Base-by-base conservation (phyloP, 2,329 filamentous ascomycete species). In the Graphilbum ipis-grandicollis region DNA sequence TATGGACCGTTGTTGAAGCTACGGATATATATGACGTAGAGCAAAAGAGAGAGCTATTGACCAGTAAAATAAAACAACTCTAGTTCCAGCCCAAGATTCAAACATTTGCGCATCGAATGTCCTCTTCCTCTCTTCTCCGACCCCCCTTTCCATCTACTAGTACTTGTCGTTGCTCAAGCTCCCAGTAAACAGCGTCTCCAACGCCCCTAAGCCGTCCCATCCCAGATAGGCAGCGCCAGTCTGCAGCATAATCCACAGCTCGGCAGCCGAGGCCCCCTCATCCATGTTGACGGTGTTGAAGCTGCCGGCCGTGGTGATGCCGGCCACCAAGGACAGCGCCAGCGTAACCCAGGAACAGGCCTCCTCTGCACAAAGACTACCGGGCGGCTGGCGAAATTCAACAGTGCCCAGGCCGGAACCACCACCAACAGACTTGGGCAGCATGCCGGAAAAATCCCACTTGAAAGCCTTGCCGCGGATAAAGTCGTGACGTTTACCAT, bases 391-490 rank as follows among this genome's bases (percentile, higher is more conserved):
- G 3, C 56, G 51, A 34, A 53, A 59, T 44, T 59, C 56, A 18
- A 59, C 44, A 8, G 53, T 55, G 6, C 52, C 53, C n/a, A 45
- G 41, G 5, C 44, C 41, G 1, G 34, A 35, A 7, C 37, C 32
- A 9, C 35, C 28, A 10, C 37, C 35, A 3, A 21, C 31, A 4
- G 34, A 26, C 22, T 23, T 28, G 9, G 41, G 26, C 25, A 53
- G 29, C 31, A 57, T 46, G 2, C 50, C 48, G 0, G 50, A 46
- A 36, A 58, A 52, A 35, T 58, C 51, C 56, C 56, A 59, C 48
- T 58, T 59, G 45, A 55, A 59, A 22, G 56, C 52, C 37, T 57
- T 57, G 12, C 56, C 56, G 31, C 54, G 49, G 18, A 59, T 45
- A 40, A 57, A 58, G 37, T 56, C 50, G 28, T 46, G 41, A 33